Evolutionary conservation across 352 stramenopile species (phyloP).

Genomic region (Phytophthora vignae): DNA sequence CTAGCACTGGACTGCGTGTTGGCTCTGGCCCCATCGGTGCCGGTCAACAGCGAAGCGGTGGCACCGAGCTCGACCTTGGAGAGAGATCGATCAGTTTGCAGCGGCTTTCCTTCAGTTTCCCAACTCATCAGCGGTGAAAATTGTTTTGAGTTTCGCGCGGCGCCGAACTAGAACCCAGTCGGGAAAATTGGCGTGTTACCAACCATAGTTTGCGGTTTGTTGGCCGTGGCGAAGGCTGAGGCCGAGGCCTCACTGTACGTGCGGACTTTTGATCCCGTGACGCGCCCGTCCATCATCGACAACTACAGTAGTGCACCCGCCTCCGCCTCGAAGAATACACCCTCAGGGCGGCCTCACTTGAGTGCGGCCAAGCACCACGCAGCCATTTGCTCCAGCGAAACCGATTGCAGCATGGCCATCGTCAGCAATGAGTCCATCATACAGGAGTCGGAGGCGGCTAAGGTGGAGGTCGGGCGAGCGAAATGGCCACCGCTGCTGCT

Average conservation of each 20-base stretch:
- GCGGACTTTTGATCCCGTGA: no score
- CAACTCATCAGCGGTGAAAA: not conserved
- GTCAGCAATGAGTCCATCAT: not conserved
- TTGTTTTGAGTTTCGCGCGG: not conserved
- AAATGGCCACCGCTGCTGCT: constrained; percentile 12
- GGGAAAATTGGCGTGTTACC: constrained; percentile 3
- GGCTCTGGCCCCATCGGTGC: constrained; percentile 4
- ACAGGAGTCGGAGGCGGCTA: constrained; percentile 7
- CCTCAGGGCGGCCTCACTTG: not conserved
- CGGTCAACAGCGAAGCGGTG: not conserved
- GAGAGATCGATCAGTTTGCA: constrained; percentile 7
- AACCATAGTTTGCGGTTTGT: not conserved
- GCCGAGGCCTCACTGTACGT: no score
- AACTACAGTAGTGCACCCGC: no score
- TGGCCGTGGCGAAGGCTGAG: no score
- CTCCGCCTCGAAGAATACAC: constrained; percentile 18
- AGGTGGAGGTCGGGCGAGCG: not conserved
- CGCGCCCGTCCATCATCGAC: no score
- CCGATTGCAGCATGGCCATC: not conserved
- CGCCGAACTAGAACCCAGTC: not conserved
- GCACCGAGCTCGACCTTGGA: not conserved
- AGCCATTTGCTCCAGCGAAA: constrained; percentile 17
- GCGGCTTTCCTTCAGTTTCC: constrained; percentile 19
- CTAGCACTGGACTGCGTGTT: constrained; percentile 3
- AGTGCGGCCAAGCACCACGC: constrained; percentile 9